Base-by-base conservation (phyloP, 2,329 filamentous ascomycete species). In the Blastomyces parvus region DNA sequence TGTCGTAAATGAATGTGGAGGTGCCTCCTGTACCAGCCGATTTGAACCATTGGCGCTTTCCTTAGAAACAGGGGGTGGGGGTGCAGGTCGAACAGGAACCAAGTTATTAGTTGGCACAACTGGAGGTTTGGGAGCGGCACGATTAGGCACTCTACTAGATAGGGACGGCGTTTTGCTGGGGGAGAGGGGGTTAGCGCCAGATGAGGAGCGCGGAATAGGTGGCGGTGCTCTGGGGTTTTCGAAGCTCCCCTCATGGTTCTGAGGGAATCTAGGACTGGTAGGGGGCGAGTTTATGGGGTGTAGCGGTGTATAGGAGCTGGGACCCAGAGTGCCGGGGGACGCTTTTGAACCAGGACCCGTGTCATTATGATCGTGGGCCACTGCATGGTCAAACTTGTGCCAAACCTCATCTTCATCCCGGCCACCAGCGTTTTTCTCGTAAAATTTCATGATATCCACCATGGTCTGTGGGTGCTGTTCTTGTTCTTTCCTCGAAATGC, bases 401-500 rank as follows among this genome's bases (percentile, higher is more conserved):
- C 94, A 90, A 63, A 94, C 88, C 70, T 90, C 89, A 72, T 96
- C 90, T 73, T 97, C 91, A 66, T 86, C 85, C 64, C 85, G 86
- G 69, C 82, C 84, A 69, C 93, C 90, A 33, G 90, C 88, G 67
- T 91, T 96, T 78, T 96, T 93, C 76, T 97, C 95, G 82, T 96
- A 97, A 75, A 97, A 97, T 64, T 88, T 90, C 77, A 99, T 88
- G 70, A 99, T 94, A 75, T 97, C 90, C 73, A 95, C 88, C 78
- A 97, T 91, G 64, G 93, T 92, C 76, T 97, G 91, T 2, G 94
- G 94, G 72, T 97, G 91, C 76, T 96, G 89, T 74, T 93, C 90
- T 76, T 95, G 89, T 75, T 97, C 94, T 78, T 94, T 92, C 78
- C 96, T 91, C 36, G 92, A 90, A 71, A 99, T 97, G 67, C 94